These are phyloP conservation scores for Rhizopogon vesiculosus DNA, from an alignment of 768 basidiomycete species.

Conservation along the genomic window DNA sequence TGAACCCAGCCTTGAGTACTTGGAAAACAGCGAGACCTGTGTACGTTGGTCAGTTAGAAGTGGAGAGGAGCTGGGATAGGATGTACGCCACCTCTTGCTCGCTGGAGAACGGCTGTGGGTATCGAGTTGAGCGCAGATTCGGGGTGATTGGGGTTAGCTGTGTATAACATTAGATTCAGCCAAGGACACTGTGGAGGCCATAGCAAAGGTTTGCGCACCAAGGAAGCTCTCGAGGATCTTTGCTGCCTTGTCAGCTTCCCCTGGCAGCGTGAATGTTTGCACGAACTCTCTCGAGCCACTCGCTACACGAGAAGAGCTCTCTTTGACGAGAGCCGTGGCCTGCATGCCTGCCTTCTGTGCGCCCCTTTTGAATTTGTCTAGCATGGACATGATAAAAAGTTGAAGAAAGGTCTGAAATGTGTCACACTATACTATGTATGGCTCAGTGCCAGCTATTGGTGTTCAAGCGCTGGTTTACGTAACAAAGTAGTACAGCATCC, in stretches of 20 bases:
- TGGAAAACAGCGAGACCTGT: slow-evolving; percentile 92
- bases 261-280: slow-evolving; percentile 84
- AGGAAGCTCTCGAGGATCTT: slow-evolving; percentile 88
- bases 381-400: slow-evolving; percentile 41
- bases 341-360: slow-evolving; percentile 81
- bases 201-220: slow-evolving; percentile 41
- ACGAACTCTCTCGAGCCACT: slow-evolving; percentile 74
- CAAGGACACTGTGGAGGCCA: not conserved
- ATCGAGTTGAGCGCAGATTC: slow-evolving; percentile 91
- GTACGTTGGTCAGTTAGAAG: not conserved
- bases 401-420: not conserved
- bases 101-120: slow-evolving; percentile 87
- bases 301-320: slow-evolving; percentile 63
- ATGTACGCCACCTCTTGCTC: slow-evolving; percentile 66
- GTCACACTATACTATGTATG: too few species aligned
- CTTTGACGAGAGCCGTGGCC: slow-evolving; percentile 69
- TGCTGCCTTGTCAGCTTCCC: slow-evolving; percentile 92
- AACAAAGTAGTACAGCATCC: too few species aligned
- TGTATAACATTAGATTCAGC: slow-evolving; percentile 3
- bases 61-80: not conserved
- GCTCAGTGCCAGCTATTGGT: too few species aligned
- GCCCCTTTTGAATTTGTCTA: slow-evolving; percentile 77
- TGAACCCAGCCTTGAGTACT: slow-evolving; percentile 89
- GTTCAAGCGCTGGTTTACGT: too few species aligned
- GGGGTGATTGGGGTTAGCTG: slow-evolving; percentile 85